Evolutionary conservation across 805 yeast genomes (phyloP).

Genomic region (Saturnispora bothae): DNA sequence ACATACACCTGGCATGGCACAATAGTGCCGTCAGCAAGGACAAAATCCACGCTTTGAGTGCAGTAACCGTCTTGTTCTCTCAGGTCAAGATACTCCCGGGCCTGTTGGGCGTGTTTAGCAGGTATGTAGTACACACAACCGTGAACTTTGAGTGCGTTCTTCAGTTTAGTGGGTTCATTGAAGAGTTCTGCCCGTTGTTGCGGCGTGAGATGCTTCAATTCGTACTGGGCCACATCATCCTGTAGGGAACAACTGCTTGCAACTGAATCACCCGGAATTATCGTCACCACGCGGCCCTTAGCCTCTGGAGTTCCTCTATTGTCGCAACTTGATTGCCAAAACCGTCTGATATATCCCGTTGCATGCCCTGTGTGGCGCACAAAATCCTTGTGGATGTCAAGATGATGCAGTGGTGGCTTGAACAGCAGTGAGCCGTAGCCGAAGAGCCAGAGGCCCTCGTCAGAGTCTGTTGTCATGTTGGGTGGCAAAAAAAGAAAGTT

Average conservation of each 20-base stretch:
- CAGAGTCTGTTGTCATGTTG: too few species aligned
- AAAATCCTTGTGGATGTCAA: conserved; percentile 26
- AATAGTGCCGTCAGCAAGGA: conserved; percentile 28
- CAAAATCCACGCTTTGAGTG: conserved; percentile 54
- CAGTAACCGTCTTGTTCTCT: conserved; percentile 89
- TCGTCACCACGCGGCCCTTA: conserved; percentile 88
- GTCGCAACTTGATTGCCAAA: conserved; percentile 87
- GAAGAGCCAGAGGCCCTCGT: conserved; percentile 51
- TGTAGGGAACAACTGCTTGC: conserved; percentile 31
- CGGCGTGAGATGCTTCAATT: conserved; percentile 13
- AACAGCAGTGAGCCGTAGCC: conserved; percentile 87
- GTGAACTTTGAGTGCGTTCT: conserved; percentile 46
- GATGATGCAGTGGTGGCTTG: conserved; percentile 72
- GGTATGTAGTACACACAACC: conserved; percentile 81
- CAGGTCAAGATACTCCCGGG: conserved; percentile 59
- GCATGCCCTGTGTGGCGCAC: conserved; percentile 54
- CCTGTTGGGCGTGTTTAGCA: conserved; percentile 48
- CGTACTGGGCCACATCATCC: conserved; percentile 29
- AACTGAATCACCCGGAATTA: conserved; percentile 52
- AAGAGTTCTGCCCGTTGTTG: conserved; percentile 13
- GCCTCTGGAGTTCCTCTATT: conserved; percentile 78
- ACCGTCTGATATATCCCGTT: conserved; percentile 67
- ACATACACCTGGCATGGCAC: conserved; percentile 63
- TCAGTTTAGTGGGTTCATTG: conserved; percentile 18
- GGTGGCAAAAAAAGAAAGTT: too few species aligned